Base-by-base conservation (phyloP, 345 rosid genomes). In the Trapa bicornis region DNA sequence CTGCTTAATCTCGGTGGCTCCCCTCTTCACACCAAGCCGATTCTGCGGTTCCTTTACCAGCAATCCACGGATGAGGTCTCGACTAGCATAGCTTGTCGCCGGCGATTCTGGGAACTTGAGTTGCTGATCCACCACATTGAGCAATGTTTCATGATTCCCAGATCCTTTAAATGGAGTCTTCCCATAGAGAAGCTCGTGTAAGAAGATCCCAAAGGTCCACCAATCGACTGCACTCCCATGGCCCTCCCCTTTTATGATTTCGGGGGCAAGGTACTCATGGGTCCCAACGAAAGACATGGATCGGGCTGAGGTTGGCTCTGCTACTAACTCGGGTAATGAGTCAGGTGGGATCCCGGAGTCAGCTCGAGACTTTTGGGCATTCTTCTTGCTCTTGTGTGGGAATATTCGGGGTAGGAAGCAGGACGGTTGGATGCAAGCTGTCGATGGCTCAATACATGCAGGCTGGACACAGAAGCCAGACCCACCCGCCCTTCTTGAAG, bases 211-310 rank as follows among this genome's bases (percentile, higher is more conserved):
- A 53, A 89, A 94, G 5, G 99, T 94, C 99, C 99, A 91, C 99
- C 99, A 94, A 48, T 94, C 99, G 45, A 94, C 97, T 37, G 97
- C 96, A 73, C 99, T 91, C 56, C 99, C 97, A 37, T 94, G 99
- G 47, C 99, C 99, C 75, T 94, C 99, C 68, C 97, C 98, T 77
- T 88, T 93, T 73, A 90, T 87, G 42, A 90, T 90, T 79, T 90
- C 97, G 12, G 97, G 97, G 79, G 97, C 97, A 15, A 94, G 82
- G 83, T 94, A 94, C 79, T 94, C 99, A 14, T 94, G 99, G 64
- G 99, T 94, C 72, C 99, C 99, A 22, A 94, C 99, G 58, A 94
- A 94, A 60, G 99, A 94, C 99, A 94, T 94, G 37, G 99, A 94
- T 32, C 96, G 82, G 33, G 97, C 96, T 65, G 94, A 87, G 64